Evolutionary conservation across 2,329 filamentous ascomycete species (phyloP), one percentile per base, ranked within the genome.

Genomic region (Aspergillus floridensis): DNA sequence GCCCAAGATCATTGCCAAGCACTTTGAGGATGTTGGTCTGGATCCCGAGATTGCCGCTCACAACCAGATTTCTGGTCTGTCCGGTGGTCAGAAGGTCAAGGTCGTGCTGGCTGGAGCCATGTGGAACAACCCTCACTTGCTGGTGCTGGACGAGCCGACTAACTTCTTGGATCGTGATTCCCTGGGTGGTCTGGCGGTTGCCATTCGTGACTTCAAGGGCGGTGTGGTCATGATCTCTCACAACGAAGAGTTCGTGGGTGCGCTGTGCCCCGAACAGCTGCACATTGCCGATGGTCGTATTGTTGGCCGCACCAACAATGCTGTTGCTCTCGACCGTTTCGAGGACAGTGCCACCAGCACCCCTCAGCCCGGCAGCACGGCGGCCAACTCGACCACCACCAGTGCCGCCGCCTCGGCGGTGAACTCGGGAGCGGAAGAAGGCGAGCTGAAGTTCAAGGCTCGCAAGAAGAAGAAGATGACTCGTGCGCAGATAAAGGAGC

Each of bases 401-500:
- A 87, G 83, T 68, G 85, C 82, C 48, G 84, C 82, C 54, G 81
- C 79, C 52, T 86, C 87, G 52, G 88, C 89, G 2, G 88, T 87
- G 60, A 93, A 92, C 80, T 90, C 86, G 54, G 93, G 92, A n/a
- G 86, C 83, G 0, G 93, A 98, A 78, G 93, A 95, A 61, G 82
- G 80, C 71, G 76, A 89, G 61, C 85, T 99, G 83, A 93, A 96
- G 81, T 99, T 99, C 87, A 87, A 84, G 78, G 77, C 78, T 38
- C 95, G 93, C 85, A 89, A 89, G 80, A 97, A 97, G 92, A 96
- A 93, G 87, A 99, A 99, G 91, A 86, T 95, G 86, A 99, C 95
- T 59, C 91, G 96, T 82, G 92, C 92, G 79, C 92, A 99, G 77
- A 68, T 93, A 74, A 99, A 99, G 85, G 95, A 99, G 76, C 84